Evolutionary conservation across 2,329 filamentous ascomycete genomes (phyloP), one percentile per base, ranked within the genome.

Genomic region (Ceratocystis colombiana): DNA sequence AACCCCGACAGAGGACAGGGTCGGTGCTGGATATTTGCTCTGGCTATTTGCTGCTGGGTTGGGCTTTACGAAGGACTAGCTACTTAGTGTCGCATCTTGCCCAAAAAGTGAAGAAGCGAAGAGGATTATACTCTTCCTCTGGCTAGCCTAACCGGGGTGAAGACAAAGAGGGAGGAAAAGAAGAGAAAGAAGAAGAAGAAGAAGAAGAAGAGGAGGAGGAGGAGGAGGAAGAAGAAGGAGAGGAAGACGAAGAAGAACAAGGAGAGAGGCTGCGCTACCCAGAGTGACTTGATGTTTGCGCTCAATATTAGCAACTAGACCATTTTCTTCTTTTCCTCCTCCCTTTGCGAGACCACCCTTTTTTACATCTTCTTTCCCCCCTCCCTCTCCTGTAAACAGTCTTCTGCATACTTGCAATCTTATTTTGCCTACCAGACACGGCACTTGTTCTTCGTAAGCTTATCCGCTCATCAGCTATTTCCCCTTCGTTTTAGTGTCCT

Each of bases 241-340:
- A 20, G 12, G 46, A 15, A 25, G 48, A 4, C 12, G 7, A 25
- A 25, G 20, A 0, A 20, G 46, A 6, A 25, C 3, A 12, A 50
- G 22, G 48, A 20, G n/a, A 50, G 20, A 50, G 22, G 48, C 48
- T 20, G 48, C 7, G 20, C n/a, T 22, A 20, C 8, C 7, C 8
- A 25, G 62, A 15, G 37, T 41, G 37, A 15, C 37, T 41, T 15
- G 37, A 1, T 41, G 37, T 15, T 41, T 41, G 37, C 37, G 37
- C 10, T 41, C 12, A 15, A 41, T 12, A 41, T 4, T 5, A 15
- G 12, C 37, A 41, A 12, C 37, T 41, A 4, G 37, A 15, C 37
- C 37, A 15, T 41, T 41, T 41, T 15, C 37, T 63, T 46, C 15
- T 46, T 12, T 63, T 63, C 15, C 44, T 46, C 45, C 48, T 64